Conservation (phyloP, 2,329 filamentous ascomycete genomes). For the Pseudogymnoascus sp. region DNA sequence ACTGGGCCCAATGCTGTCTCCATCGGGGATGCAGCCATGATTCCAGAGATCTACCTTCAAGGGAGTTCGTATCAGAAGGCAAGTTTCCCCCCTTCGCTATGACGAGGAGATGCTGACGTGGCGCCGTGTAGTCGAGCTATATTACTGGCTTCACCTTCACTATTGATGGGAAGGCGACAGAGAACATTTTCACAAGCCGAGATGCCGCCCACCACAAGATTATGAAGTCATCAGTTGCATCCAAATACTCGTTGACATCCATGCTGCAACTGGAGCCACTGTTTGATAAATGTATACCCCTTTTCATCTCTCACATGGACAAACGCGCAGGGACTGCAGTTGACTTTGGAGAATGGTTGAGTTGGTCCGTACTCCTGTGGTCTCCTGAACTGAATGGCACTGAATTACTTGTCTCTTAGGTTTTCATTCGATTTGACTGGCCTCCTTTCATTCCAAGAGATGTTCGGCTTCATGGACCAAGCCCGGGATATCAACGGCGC, state of each 20-base stretch:
- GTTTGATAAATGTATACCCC: conserved; percentile 2
- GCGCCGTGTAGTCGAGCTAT: not conserved
- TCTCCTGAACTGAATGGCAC: too few species aligned
- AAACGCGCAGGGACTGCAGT: not conserved
- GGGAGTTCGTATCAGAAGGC: conserved; percentile 8
- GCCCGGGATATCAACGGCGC: conserved; percentile 10
- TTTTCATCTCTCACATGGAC: conserved; percentile 2
- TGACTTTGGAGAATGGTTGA: conserved; percentile 9
- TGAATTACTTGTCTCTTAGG: not conserved
- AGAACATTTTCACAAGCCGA: not conserved
- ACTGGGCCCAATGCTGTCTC: conserved; percentile 9
- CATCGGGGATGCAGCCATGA: not conserved
- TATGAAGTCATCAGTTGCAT: not conserved
- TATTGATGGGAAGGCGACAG: not conserved
- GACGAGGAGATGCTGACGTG: not conserved
- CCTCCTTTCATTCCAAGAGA: conserved; percentile 9
- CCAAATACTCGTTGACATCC: not conserved
- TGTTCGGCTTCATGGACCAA: conserved; percentile 13
- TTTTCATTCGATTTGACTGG: conserved; percentile 15
- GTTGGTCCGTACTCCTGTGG: not conserved
- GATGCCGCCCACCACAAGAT: not conserved
- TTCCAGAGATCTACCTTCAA: conserved; percentile 9
- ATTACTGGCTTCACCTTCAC: not conserved
- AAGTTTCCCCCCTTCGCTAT: not conserved
- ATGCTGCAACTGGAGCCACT: not conserved